Conservation (phyloP, 2,329 filamentous ascomycete species). For the Verruconis gallopava region DNA sequence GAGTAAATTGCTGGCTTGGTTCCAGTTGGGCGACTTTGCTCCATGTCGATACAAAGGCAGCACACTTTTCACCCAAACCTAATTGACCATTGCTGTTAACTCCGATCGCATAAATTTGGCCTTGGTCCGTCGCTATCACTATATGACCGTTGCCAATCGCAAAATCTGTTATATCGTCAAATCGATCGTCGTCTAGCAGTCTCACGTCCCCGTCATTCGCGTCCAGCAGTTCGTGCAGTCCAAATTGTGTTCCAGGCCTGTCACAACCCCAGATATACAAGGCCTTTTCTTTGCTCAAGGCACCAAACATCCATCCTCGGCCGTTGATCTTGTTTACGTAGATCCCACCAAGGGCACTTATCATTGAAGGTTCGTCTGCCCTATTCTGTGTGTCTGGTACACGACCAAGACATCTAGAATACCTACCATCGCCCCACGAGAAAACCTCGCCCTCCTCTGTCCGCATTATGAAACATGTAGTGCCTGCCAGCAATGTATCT, state of each 20-base stretch:
- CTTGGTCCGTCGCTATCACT: constrained; percentile 7
- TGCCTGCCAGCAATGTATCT: neutral
- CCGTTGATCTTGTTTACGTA: neutral
- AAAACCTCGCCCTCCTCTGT: constrained; percentile 3
- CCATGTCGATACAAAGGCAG: neutral
- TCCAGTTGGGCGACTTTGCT: neutral
- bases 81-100: constrained; percentile 11
- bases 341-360: constrained; percentile 5
- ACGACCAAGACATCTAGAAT: constrained; percentile 1
- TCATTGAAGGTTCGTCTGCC: neutral
- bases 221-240: neutral
- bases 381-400: neutral
- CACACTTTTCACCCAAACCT: constrained; percentile 4
- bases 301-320: constrained; percentile 3
- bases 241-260: neutral
- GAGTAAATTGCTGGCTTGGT: neutral
- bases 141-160: constrained; percentile 9
- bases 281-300: constrained; percentile 6
- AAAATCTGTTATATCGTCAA: constrained; percentile 14
- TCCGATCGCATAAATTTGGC: constrained; percentile 10
- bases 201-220: constrained; percentile 6
- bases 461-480: constrained; percentile 4
- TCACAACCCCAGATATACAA: constrained; percentile 6
- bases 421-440: constrained; percentile 7
- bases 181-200: neutral